Conservation (phyloP, 2,329 filamentous ascomycete genomes). For the Metarhizium brunneum region DNA sequence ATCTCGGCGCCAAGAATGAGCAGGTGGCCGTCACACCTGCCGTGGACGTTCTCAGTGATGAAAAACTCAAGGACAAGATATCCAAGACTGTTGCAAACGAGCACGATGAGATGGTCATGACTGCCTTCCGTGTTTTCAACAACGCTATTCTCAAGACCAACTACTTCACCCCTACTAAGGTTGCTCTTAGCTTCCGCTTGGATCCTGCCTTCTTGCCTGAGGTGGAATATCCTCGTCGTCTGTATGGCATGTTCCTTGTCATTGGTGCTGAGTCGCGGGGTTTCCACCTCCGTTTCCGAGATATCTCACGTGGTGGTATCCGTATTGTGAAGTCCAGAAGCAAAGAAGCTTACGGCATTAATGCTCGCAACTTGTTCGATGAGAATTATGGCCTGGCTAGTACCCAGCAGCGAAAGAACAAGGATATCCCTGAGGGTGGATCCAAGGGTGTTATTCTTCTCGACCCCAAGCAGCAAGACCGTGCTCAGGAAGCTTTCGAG, state of each 20-base stretch:
- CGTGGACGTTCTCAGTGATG: conserved; percentile 64
- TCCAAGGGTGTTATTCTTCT: conserved; percentile 96
- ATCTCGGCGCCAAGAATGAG: conserved; percentile 50
- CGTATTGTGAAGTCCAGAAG: conserved; percentile 97
- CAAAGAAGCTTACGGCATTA: conserved; percentile 92
- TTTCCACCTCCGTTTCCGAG: conserved; percentile 94
- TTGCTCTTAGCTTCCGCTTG: conserved; percentile 91
- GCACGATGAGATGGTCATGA: conserved; percentile 98
- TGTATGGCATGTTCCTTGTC: conserved; percentile 98
- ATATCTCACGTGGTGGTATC: conserved; percentile 93
- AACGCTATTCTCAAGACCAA: conserved; percentile 91
- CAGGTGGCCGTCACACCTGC: conserved; percentile 47
- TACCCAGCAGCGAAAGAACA: conserved; percentile 99
- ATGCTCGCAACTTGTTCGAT: conserved; percentile 91
- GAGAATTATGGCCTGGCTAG: conserved; percentile 98
- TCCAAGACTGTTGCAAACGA: conserved; percentile 77
- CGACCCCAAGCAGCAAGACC: conserved; percentile 89
- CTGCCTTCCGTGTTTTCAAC: conserved; percentile 93
- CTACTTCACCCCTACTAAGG: conserved; percentile 94
- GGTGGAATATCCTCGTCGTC: conserved; percentile 83
- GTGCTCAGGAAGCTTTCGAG: conserved; percentile 85
- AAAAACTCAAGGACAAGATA: conserved; percentile 66
- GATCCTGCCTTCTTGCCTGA: conserved; percentile 82
- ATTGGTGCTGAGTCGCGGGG: conserved; percentile 95
- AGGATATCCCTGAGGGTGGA: conserved; percentile 96